Evolutionary conservation across 176 grass and related monocot species (phyloP), one percentile per base, ranked within the genome.

Genomic region (Lolium multiflorum): DNA sequence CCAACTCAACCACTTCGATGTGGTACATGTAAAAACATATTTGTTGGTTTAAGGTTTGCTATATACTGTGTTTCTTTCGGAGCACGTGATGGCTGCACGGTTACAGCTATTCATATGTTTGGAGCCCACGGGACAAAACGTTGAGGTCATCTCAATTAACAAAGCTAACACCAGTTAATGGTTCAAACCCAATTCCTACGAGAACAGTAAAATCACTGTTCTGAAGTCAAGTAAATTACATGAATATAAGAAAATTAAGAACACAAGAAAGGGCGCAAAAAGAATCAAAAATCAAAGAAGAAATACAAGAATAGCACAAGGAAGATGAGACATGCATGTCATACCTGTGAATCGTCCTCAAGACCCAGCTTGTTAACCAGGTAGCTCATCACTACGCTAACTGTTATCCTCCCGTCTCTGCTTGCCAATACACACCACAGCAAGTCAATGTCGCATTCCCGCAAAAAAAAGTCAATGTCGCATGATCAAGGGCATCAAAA

Each of bases 371-470:
- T 95, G 76, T 87, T 85, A 85, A 89, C 93, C 64, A 95, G 82
- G 80, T 95, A 95, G 26, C 85, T 92, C 77, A 92, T 92, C 88
- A 95, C 81, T 90, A 95, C 74, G 76, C 93, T 82, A 87, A 95
- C 83, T 64, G 90, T 92, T 84, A 95, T 91, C 84, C 86, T 92
- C 83, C 93, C 90, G 83, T 95, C 93, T 85, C 93, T 95, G 25
- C 56, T 87, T 79, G 46, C 63, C 84, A 78, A 46, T 26, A 16
- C 21, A 67, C 48, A 56, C 21, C 24, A 38, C 60, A 71, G 50
- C 52, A 87, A 71, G 71, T 74, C 78, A 83, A 80, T 86, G 64
- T 58, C 6, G 77, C 65, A 61, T 83, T 35, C 31, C 31, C 31
- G 31, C 31, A 35, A 35, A 35, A 35, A 35, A 35, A 87, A 71